Conservation (phyloP, 176 grass and related monocot species). For the Rhynchospora pubera region DNA sequence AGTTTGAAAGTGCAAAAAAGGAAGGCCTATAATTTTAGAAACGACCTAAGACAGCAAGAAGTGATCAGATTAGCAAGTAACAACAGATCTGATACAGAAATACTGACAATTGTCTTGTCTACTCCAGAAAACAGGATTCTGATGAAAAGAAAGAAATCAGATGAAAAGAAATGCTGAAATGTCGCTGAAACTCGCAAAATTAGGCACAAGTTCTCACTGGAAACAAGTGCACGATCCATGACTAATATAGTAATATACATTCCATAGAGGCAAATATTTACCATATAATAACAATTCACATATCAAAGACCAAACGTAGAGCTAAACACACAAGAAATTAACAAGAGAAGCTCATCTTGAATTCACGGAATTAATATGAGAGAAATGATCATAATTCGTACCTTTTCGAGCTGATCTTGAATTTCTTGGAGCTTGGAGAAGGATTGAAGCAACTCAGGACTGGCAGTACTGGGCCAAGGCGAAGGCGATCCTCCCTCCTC, state of each 20-base stretch:
- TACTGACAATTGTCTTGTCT: neutral
- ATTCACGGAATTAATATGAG: neutral
- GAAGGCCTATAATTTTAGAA: neutral
- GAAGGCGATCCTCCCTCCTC: neutral
- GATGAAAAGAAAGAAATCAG: neutral
- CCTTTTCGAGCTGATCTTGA: slow-evolving; percentile 9
- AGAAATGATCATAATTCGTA: slow-evolving; percentile 9
- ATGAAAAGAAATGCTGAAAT: neutral
- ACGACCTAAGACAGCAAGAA: neutral
- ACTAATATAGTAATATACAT: neutral
- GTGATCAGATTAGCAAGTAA: neutral
- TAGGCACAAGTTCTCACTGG: neutral
- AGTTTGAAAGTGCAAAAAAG: neutral
- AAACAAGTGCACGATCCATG: neutral
- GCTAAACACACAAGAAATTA: neutral
- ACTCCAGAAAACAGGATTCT: neutral
- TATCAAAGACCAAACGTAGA: neutral
- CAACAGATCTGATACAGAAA: neutral
- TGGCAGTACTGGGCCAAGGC: neutral
- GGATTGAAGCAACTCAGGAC: neutral
- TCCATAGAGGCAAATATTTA: too few species aligned
- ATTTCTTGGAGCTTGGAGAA: neutral
- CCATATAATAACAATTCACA: neutral
- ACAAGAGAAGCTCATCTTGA: too few species aligned
- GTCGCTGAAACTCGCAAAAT: neutral